phyloP scores from a whole-genome alignment of 1,284 basidiomycete species.

The Irpex sp. region DNA sequence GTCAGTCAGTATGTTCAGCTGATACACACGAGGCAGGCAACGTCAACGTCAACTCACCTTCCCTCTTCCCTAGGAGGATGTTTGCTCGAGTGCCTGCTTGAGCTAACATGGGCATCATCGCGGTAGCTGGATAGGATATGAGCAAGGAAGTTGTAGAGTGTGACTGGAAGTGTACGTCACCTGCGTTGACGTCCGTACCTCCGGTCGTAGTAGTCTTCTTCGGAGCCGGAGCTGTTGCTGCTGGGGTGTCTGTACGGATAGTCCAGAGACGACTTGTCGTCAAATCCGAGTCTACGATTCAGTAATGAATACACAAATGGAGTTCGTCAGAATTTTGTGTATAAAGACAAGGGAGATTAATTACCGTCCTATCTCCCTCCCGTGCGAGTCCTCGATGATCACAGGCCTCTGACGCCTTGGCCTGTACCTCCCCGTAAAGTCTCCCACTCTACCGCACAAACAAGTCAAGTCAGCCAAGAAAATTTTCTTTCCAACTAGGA shows the following conservation, averaged over 20 bases:
- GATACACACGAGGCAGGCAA: background rate
- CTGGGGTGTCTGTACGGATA: conserved; percentile 11
- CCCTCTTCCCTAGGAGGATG: background rate
- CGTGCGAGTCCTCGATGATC: conserved; percentile 26
- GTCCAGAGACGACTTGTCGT: conserved; percentile 16
- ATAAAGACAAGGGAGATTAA: background rate
- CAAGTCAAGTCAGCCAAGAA: too few relatives aligned
- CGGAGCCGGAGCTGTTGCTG: conserved; percentile 6
- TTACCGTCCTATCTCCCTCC: conserved; percentile 26
- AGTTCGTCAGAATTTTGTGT: too few relatives aligned
- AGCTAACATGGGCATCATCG: background rate
- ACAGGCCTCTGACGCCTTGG: conserved; percentile 23
- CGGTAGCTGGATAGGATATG: background rate
- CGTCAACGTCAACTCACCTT: background rate
- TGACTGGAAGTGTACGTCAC: background rate
- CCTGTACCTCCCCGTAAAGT: conserved; percentile 24
- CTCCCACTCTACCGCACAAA: too few relatives aligned
- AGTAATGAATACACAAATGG: background rate
- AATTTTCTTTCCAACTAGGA: too few relatives aligned
- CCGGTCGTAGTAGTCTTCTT: conserved; percentile 13
- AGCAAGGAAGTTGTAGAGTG: background rate
- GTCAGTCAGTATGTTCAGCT: background rate
- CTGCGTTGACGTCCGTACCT: background rate
- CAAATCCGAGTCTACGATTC: conserved; percentile 19
- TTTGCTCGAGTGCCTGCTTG: background rate